Base-by-base conservation (phyloP, 345 rosid species). In the Arabidopsis thaliana region DNA sequence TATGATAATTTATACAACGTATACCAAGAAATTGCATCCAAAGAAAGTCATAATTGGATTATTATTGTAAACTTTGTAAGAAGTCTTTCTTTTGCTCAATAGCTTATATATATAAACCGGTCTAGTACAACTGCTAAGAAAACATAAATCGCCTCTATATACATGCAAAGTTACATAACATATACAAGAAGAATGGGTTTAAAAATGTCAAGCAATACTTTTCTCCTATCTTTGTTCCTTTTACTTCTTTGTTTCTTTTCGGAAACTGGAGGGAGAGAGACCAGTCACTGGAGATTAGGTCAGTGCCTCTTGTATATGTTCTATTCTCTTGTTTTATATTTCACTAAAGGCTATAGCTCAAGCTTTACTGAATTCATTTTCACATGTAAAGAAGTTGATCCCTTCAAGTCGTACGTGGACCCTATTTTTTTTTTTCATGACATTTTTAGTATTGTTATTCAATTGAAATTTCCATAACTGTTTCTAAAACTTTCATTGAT, bases 171-270 rank as follows among this genome's bases (percentile, higher is more conserved):
- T 37, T 28, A 61, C 30, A 40, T 38, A 6, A 40, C 5, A 60
- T 13, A 38, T 33, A 34, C 1, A 34, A 37, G 36, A 42, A 28
- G 37, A 62, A 62, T 62, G 52, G 7, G 37, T 41, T 42, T 22
- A 13, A 25, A 42, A 20, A 41, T 1, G 9, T 14, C 13, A 25
- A 62, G 23, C 5, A 61, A 8, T 14, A 16, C 24, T 62, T 7
- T 62, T 62, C 23, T 25, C 42, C 6, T 25, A 6, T 38, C 14
- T 23, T 11, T 60, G 5, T 60, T 23, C 40, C 2, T 60, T 60
- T 9, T 60, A 40, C 33, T 60, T 60, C 65, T 38, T 22, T 60
- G 16, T 60, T n/a, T 60, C 32, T 60, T 38, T 7, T 22, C 20
- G 2, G 33, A 22, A 38, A 11, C 12, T 60, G 20, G 10, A 22